Evolutionary conservation across 2,329 filamentous ascomycete species (phyloP).

Genomic region (Microdochium bolleyi): DNA sequence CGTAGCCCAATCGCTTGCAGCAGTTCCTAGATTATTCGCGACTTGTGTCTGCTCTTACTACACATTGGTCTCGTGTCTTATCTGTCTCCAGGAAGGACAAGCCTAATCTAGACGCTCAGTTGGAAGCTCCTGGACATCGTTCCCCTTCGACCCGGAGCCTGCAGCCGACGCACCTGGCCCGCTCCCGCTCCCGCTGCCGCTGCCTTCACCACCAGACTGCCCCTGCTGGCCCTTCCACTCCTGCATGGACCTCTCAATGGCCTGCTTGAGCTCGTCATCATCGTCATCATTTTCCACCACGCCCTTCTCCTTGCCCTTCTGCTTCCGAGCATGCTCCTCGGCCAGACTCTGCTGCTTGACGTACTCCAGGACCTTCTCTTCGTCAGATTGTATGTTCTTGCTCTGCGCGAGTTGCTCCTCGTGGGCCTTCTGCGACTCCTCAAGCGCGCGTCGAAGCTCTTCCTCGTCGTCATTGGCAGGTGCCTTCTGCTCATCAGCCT

Average conservation of each 20-base stretch:
- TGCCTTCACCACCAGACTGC: neutral
- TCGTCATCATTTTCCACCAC: constrained; percentile 22
- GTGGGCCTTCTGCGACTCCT: constrained; percentile 36
- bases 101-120: neutral
- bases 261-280: constrained; percentile 45
- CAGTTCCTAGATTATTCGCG: no score
- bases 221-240: constrained; percentile 9
- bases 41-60: no score
- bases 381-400: constrained; percentile 45
- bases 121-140: neutral
- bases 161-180: neutral
- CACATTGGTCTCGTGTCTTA: no score
- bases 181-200: neutral
- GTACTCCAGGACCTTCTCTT: constrained; percentile 69
- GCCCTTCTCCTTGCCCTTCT: constrained; percentile 24
- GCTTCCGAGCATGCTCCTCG: constrained; percentile 48
- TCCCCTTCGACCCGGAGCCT: neutral
- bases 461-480: constrained; percentile 27
- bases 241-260: constrained; percentile 47
- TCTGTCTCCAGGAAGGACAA: no score
- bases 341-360: constrained; percentile 68
- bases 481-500: constrained; percentile 11
- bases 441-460: constrained; percentile 37
- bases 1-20: no score
- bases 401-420: constrained; percentile 32